Base-by-base conservation (phyloP, 352 stramenopile genomes). In the Halophytophthora polymorphica region DNA sequence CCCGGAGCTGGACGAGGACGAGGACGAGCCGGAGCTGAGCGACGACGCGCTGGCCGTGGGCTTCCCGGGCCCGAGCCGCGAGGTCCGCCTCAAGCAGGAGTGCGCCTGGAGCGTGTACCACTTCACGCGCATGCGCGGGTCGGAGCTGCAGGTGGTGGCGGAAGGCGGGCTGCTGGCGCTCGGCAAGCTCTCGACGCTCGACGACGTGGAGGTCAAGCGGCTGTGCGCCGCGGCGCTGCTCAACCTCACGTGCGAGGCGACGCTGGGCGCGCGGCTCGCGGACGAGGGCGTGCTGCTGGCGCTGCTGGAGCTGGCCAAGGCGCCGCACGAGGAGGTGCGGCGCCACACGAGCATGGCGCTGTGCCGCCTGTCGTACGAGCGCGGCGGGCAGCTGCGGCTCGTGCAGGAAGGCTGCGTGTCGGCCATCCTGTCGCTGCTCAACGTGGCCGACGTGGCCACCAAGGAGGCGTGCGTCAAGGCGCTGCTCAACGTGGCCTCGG, bases 381-480 rank as follows among this genome's bases (percentile, higher is more conserved):
- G 76, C 22, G 64, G 54, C 12, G 80, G 80, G 0, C 83, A 93
- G 36, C 60, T 87, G 2, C 76, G 76, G 23, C 70, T 93, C 7
- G 77, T 93, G 0, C 83, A 93, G 31, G 83, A 93, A 68, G 83
- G 83, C 3, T 91, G 79, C 19, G 81, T 90, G 14, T 90, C 83
- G 3, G 83, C 83, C 19, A 88, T 93, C 50, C 66, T 93, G 14
- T 90, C 79, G 13, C 91, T 93, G 83, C 68, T 93, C 22, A 93
- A 93, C 56, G 74, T 82, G 10, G 64, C 83, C 0, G 83, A 93
- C 38, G 58, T 71, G n/a, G 77, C 88, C 34, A 91, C 83, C 1
- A 93, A 91, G 49, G 83, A 93, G 49, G 76, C 83, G 1, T 90
- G 83, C 36, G 69, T 93, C n/a, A 93, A 91, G 50, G 69, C 83